Evolutionary conservation across 176 grass and related monocot genomes (phyloP).

Genomic region (Eragrostis nindensis): DNA sequence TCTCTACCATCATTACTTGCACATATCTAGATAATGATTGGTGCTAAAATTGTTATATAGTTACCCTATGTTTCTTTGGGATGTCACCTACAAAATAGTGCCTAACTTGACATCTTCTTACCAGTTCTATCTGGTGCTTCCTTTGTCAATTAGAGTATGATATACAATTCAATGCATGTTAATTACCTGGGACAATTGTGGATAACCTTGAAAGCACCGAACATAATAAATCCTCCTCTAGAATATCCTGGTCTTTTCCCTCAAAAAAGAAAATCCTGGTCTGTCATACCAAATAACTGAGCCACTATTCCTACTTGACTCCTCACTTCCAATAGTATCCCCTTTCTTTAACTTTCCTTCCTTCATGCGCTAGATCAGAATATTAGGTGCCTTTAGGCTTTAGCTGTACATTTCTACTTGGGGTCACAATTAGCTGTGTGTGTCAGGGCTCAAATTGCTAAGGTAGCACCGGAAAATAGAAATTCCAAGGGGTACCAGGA

Average conservation of each 20-base stretch:
- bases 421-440: background rate
- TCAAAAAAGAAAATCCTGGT: too few relatives aligned
- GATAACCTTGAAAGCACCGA: too few relatives aligned
- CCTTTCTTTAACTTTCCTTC: background rate
- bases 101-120: background rate
- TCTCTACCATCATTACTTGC: background rate
- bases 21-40: background rate
- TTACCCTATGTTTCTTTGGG: background rate
- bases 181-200: too few relatives aligned
- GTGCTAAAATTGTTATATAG: too few relatives aligned
- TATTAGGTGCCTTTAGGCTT: background rate
- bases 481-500: background rate
- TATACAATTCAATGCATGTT: background rate
- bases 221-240: too few relatives aligned
- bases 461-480: background rate
- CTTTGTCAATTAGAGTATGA: background rate
- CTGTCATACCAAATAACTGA: too few relatives aligned
- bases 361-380: background rate
- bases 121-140: background rate
- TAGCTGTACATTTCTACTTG: background rate
- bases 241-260: too few relatives aligned
- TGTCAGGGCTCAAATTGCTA: background rate
- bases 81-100: background rate
- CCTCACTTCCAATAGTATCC: slow-evolving; percentile 3
- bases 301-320: background rate